Evolutionary conservation across 2,329 filamentous ascomycete genomes (phyloP), one percentile per base, ranked within the genome.

Genomic region (Hypoxylon rubiginosum): DNA sequence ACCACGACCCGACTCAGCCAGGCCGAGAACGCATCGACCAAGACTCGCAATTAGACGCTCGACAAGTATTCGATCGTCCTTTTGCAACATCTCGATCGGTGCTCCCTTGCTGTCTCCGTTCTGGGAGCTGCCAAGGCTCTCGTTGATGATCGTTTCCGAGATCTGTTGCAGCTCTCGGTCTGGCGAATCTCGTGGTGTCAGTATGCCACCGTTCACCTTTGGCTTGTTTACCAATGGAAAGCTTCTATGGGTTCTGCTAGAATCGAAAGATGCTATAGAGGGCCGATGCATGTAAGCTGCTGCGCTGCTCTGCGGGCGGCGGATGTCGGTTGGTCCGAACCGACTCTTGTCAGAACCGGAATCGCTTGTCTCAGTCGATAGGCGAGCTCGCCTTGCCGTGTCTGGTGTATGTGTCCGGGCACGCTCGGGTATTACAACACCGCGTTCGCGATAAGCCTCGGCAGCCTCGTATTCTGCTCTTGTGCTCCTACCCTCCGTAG

Each of bases 191-290:
- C 77, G 79, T 1, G 84, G 83, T 1, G 83, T 86, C 39, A 83
- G 71, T 13, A 85, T 76, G 5, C 83, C 84, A 32, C 79, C 82
- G 53, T 79, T 82, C 8, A 80, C 74, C 66, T 81, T 84, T 15
- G 82, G 73, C 71, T 82, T 86, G 70, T 84, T 86, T 45, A 90
- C 83, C 4, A 90, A 80, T 0, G 88, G 88, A 67, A 90, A 90
- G 73, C 86, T 90, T 70, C 88, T 82, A 54, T 83, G 86, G 1
- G 88, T 90, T 15, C 86, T 86, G 0, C 81, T 83, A 0, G 87
- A 90, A 49, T 85, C 85, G 62, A 88, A 82, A 0, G 86, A 88
- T 3, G 86, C 85, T 21, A 85, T 76, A 0, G 87, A 88, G 5
- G 87, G 85, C 1, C 86, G 85, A 71, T 89, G 86, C 58, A 80